A percentile compares a stretch with the other conserved stretches of the same genome.
These are phyloP conservation scores for Selaginella tamariscina DNA, from an alignment of 75 land plant genomes.

Conservation along the genomic window DNA sequence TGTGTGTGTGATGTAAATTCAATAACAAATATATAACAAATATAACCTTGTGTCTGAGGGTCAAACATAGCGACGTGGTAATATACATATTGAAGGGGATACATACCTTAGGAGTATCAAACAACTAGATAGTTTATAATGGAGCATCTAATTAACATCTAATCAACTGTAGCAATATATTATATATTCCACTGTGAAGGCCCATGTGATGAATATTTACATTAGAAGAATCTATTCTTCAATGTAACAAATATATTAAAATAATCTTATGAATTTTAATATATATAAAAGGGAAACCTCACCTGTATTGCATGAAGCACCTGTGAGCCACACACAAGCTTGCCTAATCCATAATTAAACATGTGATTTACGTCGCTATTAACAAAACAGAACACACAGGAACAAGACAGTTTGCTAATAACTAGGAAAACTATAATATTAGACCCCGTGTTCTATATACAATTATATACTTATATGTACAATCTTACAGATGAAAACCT, in stretches of 20 bases:
- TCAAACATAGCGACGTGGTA: too few relatives aligned
- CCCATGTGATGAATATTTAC: background rate
- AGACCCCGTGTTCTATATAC: background rate
- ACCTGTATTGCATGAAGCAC: background rate
- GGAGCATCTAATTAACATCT: too few relatives aligned
- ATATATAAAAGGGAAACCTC: background rate
- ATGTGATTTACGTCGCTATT: background rate
- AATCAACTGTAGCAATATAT: too few relatives aligned
- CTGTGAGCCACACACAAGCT: too few relatives aligned
- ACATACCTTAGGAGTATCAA: too few relatives aligned
- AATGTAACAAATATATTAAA: background rate
- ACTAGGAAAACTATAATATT: background rate
- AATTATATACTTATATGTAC: background rate
- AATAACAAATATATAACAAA: too few relatives aligned
- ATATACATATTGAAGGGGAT: too few relatives aligned
- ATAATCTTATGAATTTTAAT: background rate
- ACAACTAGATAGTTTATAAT: too few relatives aligned
- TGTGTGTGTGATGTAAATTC: background rate
- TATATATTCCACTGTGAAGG: background rate
- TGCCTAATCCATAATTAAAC: background rate
- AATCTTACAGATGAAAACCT: background rate
- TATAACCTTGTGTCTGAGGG: too few relatives aligned
- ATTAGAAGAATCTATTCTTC: background rate
- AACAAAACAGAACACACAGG: background rate
- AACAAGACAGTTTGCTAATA: background rate